phyloP scores from a whole-genome alignment of 2,329 filamentous ascomycete species.

The Microdochium bolleyi region DNA sequence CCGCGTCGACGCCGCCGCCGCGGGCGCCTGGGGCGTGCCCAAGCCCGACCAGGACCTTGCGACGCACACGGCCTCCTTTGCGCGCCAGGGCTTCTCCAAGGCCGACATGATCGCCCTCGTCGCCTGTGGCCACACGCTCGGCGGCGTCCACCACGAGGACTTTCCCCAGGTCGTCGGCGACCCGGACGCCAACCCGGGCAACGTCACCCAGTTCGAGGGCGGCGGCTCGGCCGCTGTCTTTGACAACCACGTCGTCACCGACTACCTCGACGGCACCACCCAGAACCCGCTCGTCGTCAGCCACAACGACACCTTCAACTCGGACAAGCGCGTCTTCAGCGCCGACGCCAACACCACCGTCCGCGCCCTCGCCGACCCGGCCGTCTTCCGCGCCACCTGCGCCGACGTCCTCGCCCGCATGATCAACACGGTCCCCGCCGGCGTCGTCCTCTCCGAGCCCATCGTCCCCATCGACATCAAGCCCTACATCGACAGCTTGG shows the following conservation, averaged over 20 bases:
- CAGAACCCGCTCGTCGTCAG: slow-evolving; percentile 32
- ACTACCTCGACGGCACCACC: slow-evolving; percentile 31
- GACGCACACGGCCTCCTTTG: slow-evolving; percentile 16
- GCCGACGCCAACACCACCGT: slow-evolving; percentile 36
- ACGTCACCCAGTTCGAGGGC: slow-evolving; percentile 21
- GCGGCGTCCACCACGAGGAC: slow-evolving; percentile 34
- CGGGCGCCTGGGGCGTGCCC: slow-evolving; percentile 21
- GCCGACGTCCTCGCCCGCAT: slow-evolving; percentile 21
- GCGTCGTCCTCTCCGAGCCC: slow-evolving; percentile 17
- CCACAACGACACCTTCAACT: slow-evolving; percentile 26
- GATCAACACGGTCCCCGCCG: slow-evolving; percentile 24
- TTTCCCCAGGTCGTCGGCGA: slow-evolving; percentile 29
- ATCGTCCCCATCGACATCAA: slow-evolving; percentile 20
- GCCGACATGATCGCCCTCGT: slow-evolving; percentile 26
- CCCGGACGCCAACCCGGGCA: slow-evolving; percentile 19
- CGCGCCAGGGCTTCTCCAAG: slow-evolving; percentile 20
- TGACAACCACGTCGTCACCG: slow-evolving; percentile 32
- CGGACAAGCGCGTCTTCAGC: slow-evolving; percentile 33
- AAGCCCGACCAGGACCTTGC: slow-evolving; percentile 18
- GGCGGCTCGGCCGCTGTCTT: slow-evolving; percentile 23
- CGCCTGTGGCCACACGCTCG: slow-evolving; percentile 25
- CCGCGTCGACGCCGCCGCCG: slow-evolving; percentile 18
- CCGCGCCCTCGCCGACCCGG: slow-evolving; percentile 24
- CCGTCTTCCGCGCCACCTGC: slow-evolving; percentile 26
- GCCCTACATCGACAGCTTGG: slow-evolving; percentile 20